A percentile compares a stretch with the other conserved stretches of the same genome.
Conservation (phyloP, 805 yeast genomes). For the Sugiyamaella valdiviana region DNA sequence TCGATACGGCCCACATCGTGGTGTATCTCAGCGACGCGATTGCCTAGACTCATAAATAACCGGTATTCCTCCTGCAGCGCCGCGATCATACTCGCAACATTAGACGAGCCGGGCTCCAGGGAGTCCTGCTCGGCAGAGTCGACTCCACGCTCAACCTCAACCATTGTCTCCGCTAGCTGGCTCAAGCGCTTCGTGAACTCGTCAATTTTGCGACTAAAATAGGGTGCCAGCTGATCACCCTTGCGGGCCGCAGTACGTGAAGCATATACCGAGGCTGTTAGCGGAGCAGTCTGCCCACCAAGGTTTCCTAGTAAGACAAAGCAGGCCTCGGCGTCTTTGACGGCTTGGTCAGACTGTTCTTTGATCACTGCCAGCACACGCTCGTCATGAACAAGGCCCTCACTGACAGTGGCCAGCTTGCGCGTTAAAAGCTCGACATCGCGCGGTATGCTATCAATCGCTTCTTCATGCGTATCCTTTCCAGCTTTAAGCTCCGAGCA, state of each 20-base stretch:
- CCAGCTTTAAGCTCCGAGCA: constrained; percentile 45
- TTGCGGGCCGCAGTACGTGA: constrained; percentile 15
- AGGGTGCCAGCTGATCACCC: constrained; percentile 43
- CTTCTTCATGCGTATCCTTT: constrained; percentile 37
- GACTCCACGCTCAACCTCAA: constrained; percentile 31
- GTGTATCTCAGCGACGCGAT: constrained; percentile 65
- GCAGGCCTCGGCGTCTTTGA: constrained; percentile 28
- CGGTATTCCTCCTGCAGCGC: constrained; percentile 50
- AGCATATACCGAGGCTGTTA: neutral
- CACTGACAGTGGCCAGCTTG: constrained; percentile 44
- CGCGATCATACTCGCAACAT: constrained; percentile 23
- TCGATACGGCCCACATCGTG: constrained; percentile 36
- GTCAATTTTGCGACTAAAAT: constrained; percentile 42
- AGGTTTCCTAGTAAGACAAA: constrained; percentile 22
- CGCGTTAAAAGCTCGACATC: constrained; percentile 48
- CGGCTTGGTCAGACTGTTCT: constrained; percentile 19
- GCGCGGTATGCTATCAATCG: constrained; percentile 47
- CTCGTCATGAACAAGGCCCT: constrained; percentile 48
- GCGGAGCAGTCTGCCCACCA: constrained; percentile 11
- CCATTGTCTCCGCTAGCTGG: constrained; percentile 27
- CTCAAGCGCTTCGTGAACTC: constrained; percentile 39
- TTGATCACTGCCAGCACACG: constrained; percentile 27
- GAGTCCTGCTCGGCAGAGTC: constrained; percentile 27
- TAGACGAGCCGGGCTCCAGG: constrained; percentile 16
- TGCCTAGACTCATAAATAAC: constrained; percentile 67